Evolutionary conservation across 108 stramenopile species (phyloP), one percentile per base, ranked within the genome.

Genomic region (Epipyxis sp.): DNA sequence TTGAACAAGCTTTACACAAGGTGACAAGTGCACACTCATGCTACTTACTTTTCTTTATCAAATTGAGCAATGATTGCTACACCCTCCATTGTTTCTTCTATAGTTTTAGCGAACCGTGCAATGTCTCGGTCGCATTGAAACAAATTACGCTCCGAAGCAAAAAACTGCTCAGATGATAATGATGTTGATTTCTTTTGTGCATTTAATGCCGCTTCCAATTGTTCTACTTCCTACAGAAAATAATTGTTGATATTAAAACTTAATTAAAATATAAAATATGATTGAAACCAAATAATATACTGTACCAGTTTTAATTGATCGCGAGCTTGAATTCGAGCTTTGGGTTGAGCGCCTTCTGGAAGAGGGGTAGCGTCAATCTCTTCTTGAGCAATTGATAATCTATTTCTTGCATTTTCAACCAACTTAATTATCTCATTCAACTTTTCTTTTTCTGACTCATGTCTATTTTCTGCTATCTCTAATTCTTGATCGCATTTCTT

Each of bases 281-380:
- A 68, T 68, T 16, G 40, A 20, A 68, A 37, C 41, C 20, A 37
- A 25, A 41, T 68, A 20, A 68, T 50, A 6, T 50, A 6, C 20
- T 20, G 6, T 50, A 74, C 71, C n/a, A 74, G 71, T 6, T 30
- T 13, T 6, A 74, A 32, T 39, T 27, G 3, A 39, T 74, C 71
- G 3, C 71, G 71, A 13, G 16, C 13, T 6, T 6, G 10, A 13
- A 74, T 74, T 27, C 71, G 71, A 13, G n/a, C 32, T 3, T 29
- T 16, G 3, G 71, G 71, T 32, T 74, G 71, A 35, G 71, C 71
- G 27, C 71, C 71, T 42, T 74, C 71, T 35, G 71, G 71, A 6
- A 74, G 34, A 74, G 40, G 43, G 35, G 40, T 42, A 13, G 71
- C 44, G 42, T 74, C 71, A 6, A 74, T 39, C 44, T 54, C 50